phyloP scores from a whole-genome alignment of 805 yeast genomes.

The Yarrowia alimentaria region DNA sequence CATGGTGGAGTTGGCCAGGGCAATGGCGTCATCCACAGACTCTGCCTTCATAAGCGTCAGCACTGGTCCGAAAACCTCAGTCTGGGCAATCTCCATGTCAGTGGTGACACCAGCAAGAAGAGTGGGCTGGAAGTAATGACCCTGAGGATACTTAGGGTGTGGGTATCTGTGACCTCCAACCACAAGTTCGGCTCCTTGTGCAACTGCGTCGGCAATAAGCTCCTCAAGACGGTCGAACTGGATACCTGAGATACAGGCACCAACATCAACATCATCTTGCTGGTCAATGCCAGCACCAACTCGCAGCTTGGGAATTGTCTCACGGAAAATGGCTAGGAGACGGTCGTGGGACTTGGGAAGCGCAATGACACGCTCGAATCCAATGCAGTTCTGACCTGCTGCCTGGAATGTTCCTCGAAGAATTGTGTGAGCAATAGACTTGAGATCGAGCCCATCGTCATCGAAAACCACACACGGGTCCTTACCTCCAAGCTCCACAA shows the following conservation, averaged over 20 bases:
- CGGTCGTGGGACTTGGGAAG: slow-evolving; percentile 64
- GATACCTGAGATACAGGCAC: slow-evolving; percentile 84
- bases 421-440: slow-evolving; percentile 65
- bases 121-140: slow-evolving; percentile 91
- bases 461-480: slow-evolving; percentile 88
- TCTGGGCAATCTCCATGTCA: slow-evolving; percentile 74
- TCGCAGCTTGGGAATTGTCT: slow-evolving; percentile 61
- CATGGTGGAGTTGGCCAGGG: slow-evolving; percentile 76
- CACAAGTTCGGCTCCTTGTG: slow-evolving; percentile 74
- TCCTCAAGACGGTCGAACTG: slow-evolving; percentile 67
- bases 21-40: slow-evolving; percentile 63
- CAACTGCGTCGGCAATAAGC: slow-evolving; percentile 70
- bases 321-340: slow-evolving; percentile 55
- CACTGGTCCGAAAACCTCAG: slow-evolving; percentile 95
- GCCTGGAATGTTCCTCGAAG: slow-evolving; percentile 97
- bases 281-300: slow-evolving; percentile 92
- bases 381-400: slow-evolving; percentile 97
- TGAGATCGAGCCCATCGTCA: slow-evolving; percentile 43
- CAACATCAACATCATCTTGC: slow-evolving; percentile 88
- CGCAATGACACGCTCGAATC: slow-evolving; percentile 90
- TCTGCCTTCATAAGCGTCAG: slow-evolving; percentile 74
- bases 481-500: slow-evolving; percentile 95
- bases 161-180: slow-evolving; percentile 76
- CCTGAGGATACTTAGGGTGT: slow-evolving; percentile 94
- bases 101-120: slow-evolving; percentile 76